phyloP scores from a whole-genome alignment of 2,329 filamentous ascomycete species.

The Sporothrix variecibatus region DNA sequence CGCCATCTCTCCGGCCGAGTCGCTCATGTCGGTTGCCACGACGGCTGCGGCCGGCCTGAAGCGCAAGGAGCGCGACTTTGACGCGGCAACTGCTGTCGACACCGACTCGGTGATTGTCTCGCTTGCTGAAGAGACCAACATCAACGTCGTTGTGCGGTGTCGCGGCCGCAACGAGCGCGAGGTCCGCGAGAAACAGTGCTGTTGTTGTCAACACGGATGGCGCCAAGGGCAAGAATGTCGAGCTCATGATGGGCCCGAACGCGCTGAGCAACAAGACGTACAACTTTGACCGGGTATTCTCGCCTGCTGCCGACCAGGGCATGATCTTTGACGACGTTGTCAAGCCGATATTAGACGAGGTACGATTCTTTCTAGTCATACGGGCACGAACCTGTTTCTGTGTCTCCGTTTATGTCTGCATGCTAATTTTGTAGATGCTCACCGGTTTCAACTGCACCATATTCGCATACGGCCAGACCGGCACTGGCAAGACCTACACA shows the following conservation, averaged over 20 bases:
- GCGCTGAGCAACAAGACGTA: slow-evolving; percentile 95
- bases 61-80: slow-evolving; percentile 85
- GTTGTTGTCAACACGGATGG: slow-evolving; percentile 88
- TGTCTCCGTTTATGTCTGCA: neutral
- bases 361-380: slow-evolving; percentile 40
- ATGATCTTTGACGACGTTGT: slow-evolving; percentile 97
- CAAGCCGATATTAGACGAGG: slow-evolving; percentile 88
- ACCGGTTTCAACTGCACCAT: slow-evolving; percentile 97
- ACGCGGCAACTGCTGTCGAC: slow-evolving; percentile 51
- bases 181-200: slow-evolving; percentile 90
- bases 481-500: slow-evolving; percentile 97
- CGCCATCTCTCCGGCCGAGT: slow-evolving; percentile 70
- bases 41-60: slow-evolving; percentile 62
- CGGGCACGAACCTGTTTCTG: neutral
- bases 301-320: slow-evolving; percentile 86
- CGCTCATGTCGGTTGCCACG: slow-evolving; percentile 61
- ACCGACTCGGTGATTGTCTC: slow-evolving; percentile 24
- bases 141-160: slow-evolving; percentile 95
- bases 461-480: slow-evolving; percentile 97
- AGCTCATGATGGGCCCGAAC: slow-evolving; percentile 89
- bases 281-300: slow-evolving; percentile 96
- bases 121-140: slow-evolving; percentile 82
- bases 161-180: slow-evolving; percentile 91
- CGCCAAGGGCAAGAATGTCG: slow-evolving; percentile 80
- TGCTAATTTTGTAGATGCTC: slow-evolving; percentile 66